Base-by-base conservation (phyloP, 2,329 filamentous ascomycete genomes). In the Colletotrichum nymphaeae region DNA sequence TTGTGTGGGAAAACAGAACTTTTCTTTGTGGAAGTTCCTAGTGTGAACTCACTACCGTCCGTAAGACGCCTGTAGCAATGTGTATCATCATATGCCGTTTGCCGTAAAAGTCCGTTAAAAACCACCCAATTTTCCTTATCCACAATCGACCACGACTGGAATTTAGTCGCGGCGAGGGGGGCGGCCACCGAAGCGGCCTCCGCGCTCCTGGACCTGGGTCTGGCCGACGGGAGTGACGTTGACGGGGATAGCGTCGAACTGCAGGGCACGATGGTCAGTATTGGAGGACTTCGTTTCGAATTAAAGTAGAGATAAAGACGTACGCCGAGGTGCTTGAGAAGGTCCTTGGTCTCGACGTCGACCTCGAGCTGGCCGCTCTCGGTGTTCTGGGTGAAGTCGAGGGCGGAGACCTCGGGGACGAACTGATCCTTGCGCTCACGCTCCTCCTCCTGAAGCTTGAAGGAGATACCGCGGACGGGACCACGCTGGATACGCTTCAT, bases 401-500 rank as follows among this genome's bases (percentile, higher is more conserved):
- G 94, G 84, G 97, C 97, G 75, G 97, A 99, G 81, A 99, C 91
- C 89, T 99, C 97, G 84, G 97, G 97, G 79, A 99, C 97, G 90
- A 98, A 99, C 91, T 99, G 97, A 91, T 99, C 97, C 94, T 99
- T 99, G 86, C 97, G 94, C 90, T 99, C 97, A 92, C 97, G 95
- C 93, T 99, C 97, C 91, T 99, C 97, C 91, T 99, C 97, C 90
- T 99, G 97, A 76, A 99, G 94, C 93, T 99, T 99, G 95, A 99
- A 99, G 88, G 97, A 99, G 89, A 99, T 99, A 91, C 97, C 97
- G 83, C 97, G 97, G 88, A 99, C 97, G 79, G 97, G 97, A 79
- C 97, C 97, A 86, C 97, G 95, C 91, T 98, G 97, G 82, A 99
- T 99, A 88, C 97, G 97, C 93, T 98, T 98, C 97, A 99, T 99